phyloP scores from a whole-genome alignment of 768 basidiomycete species.

The Phylloporus sp. region DNA sequence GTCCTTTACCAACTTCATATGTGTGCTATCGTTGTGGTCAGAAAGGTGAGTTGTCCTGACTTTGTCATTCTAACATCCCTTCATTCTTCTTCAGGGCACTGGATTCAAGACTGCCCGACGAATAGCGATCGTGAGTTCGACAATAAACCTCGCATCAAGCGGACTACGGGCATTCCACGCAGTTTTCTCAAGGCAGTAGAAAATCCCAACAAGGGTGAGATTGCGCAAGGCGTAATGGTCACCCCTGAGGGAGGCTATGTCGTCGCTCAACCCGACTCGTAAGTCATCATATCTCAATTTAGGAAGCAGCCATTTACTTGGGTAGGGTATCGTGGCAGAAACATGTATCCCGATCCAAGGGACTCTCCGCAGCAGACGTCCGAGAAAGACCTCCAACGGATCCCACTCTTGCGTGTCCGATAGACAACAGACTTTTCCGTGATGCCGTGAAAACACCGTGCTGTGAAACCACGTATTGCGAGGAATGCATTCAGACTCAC shows the following conservation, averaged over 20 bases:
- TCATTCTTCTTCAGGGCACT: constrained; percentile 66
- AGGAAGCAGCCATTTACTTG: neutral
- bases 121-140: constrained; percentile 95
- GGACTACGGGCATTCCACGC: constrained; percentile 97
- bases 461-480: constrained; percentile 88
- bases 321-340: constrained; percentile 91
- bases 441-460: constrained; percentile 96
- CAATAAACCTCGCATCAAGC: constrained; percentile 91
- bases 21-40: constrained; percentile 98
- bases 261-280: constrained; percentile 95
- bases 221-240: constrained; percentile 91
- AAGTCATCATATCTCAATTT: constrained; percentile 32
- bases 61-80: neutral
- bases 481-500: constrained; percentile 95
- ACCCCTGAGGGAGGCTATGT: constrained; percentile 99
- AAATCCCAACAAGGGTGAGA: constrained; percentile 66
- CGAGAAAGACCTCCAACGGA: constrained; percentile 84
- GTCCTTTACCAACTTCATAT: constrained; percentile 89
- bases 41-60: constrained; percentile 60
- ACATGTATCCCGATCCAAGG: constrained; percentile 75
- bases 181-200: constrained; percentile 97
- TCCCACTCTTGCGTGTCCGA: constrained; percentile 74
- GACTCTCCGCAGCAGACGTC: constrained; percentile 82
- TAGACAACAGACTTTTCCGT: constrained; percentile 90
- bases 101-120: constrained; percentile 99